These are phyloP conservation scores for Acacia concinna DNA, from an alignment of 331 rosid species.

Conservation along the genomic window DNA sequence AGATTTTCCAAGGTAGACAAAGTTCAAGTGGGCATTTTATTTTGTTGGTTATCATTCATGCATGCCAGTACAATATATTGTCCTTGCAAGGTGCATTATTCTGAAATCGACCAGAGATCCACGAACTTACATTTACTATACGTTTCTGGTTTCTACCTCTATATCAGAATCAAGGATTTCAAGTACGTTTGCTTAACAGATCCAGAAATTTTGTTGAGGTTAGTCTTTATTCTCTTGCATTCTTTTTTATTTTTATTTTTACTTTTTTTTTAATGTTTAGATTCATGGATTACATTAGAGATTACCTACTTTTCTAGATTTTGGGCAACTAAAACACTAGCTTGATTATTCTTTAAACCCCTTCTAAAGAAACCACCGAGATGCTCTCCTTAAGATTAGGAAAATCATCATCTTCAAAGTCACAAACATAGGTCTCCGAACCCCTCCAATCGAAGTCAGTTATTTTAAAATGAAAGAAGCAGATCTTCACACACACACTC, in stretches of 20 bases:
- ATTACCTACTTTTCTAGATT: background rate
- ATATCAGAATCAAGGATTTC: background rate
- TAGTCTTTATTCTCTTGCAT: background rate
- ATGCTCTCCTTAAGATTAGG: conserved; percentile 23
- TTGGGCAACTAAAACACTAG: background rate
- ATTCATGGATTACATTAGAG: background rate
- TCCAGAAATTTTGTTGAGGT: background rate
- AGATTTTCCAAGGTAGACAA: background rate
- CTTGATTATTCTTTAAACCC: background rate
- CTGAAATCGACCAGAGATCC: conserved; percentile 7
- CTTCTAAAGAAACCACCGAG: background rate
- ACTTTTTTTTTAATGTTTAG: background rate
- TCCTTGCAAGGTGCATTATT: conserved; percentile 17
- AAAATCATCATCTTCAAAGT: conserved; percentile 4
- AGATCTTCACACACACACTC: background rate
- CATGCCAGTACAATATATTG: conserved; percentile 2
- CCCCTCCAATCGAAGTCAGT: background rate
- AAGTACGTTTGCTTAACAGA: background rate
- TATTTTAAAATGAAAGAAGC: background rate
- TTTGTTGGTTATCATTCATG: background rate
- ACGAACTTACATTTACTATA: background rate
- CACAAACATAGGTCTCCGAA: conserved; percentile 20
- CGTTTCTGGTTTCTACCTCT: background rate
- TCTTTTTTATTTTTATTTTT: background rate
- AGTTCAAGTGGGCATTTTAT: background rate